Base-by-base conservation (phyloP, 78 protist species). In the Dictyostelium citrinum region DNA sequence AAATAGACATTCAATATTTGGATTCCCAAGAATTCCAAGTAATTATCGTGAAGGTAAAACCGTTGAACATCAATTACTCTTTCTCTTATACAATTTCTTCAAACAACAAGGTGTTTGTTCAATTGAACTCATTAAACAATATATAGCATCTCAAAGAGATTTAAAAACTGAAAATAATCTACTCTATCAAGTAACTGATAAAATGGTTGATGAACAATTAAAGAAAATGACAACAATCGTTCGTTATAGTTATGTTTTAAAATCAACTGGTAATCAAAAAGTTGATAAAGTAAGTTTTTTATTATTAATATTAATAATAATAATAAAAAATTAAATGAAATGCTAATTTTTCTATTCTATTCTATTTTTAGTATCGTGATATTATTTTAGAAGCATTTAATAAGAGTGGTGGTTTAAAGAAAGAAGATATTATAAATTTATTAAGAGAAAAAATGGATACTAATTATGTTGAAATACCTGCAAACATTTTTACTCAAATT, bases 41-140 rank as follows among this genome's bases (percentile, higher is more conserved):
- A 55, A 76, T 35, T 78, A 43, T 31, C 80, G 64, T 45, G 93
- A 46, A 7, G 93, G 93, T 16, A 78, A 58, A 49, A 78, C 43
- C 14, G 58, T 67, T 35, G 85, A 88, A 20, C 80, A 88, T 43
- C 93, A 88, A 67, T 68, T 88, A 67, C 71, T 78, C 45, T 88
- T 67, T 33, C 55, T 79, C n/a, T 8, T 88, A 11, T 60, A 76
- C 74, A 76, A 88, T 49, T 41, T 88, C 9, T 78, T 88, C 27
- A 88, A 88, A 29, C 29, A 43, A 4, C 33, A 78, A 27, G 93
- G 93, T 79, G 93, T 88, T 22, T 61, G 79, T 68, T 37, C 70
- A 6, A 88, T 64, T 9, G 84, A 64, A 31, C 80, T 55, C 20
- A 88, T 88, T 14, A 88, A 78, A 29, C 93, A 88, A 67, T 35